Conservation (phyloP, 2,329 filamentous ascomycete species). For the Venturia effusa region DNA sequence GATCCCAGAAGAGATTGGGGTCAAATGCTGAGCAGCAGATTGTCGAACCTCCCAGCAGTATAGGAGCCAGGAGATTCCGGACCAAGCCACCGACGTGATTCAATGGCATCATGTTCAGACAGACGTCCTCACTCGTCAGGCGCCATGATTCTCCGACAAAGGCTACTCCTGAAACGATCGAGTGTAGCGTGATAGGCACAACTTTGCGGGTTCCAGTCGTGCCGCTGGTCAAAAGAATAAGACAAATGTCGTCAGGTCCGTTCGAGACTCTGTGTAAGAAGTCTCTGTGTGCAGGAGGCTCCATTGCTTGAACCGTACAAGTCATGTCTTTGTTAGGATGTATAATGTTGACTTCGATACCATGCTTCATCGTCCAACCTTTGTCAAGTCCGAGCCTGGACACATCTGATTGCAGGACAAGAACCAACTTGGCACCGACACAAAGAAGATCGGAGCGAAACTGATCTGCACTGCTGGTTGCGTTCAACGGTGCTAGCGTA, state of each 20-base stretch:
- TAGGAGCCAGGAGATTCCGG: constrained; percentile 43
- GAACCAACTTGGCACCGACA: constrained; percentile 34
- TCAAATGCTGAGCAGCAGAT: constrained; percentile 46
- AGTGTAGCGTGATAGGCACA: constrained; percentile 41
- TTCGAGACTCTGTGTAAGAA: constrained; percentile 25
- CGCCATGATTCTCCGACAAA: constrained; percentile 46
- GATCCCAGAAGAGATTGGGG: constrained; percentile 45
- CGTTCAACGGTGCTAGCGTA: constrained; percentile 42
- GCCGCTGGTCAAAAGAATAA: constrained; percentile 47
- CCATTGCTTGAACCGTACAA: constrained; percentile 22
- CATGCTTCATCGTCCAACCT: constrained; percentile 22
- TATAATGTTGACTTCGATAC: constrained; percentile 31
- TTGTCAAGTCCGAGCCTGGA: constrained; percentile 29
- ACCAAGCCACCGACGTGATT: constrained; percentile 44
- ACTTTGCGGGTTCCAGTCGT: constrained; percentile 50
- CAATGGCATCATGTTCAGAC: constrained; percentile 50
- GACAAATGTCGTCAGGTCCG: constrained; percentile 34
- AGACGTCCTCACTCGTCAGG: constrained; percentile 36
- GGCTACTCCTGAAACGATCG: constrained; percentile 40
- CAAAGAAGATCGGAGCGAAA: constrained; percentile 41
- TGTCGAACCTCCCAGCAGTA: constrained; percentile 43
- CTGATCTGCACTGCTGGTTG: constrained; percentile 38
- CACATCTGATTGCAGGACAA: constrained; percentile 34
- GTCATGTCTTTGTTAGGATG: constrained; percentile 28
- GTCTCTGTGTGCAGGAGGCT: not conserved